Evolutionary conservation across 768 basidiomycete genomes (phyloP), one percentile per base, ranked within the genome.

Genomic region (Dictyophora rubrovolvata): DNA sequence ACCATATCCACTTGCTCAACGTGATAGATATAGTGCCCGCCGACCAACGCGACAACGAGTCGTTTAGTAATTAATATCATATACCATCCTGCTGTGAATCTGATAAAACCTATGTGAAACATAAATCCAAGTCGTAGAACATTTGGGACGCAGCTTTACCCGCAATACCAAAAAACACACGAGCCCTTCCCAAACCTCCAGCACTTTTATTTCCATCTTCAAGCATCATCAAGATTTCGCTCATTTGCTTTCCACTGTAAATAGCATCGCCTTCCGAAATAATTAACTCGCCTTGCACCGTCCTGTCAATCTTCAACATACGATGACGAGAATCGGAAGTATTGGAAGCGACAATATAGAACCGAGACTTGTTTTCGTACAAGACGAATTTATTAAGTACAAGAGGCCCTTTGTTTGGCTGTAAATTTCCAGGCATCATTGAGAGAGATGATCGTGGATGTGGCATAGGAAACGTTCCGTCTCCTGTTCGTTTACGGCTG

Each of bases 21-120:
- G 66, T 98, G 96, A 66, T 94, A 98, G 46, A 98, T 76, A 66
- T 96, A 96, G 68, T 97, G 93, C 0, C 95, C 95, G 7, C 94
- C 96, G 9, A 99, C 75, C 5, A 99, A 79, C 0, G 93, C 93
- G 46, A 98, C 94, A 7, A 93, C 87, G 8, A 90, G 88, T 47
- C 93, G 83, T 69, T 94, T 91, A 51, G 89, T 82, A 63, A 98
- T 85, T 20, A 93, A 72, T 53, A 99, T 82, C 81, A 97, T 85
- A 70, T 97, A 97, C 89, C 91, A 98, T 9, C 93, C 92, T 1
- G 93, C 87, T 1, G 93, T 96, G 69, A 98, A 97, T 48, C 82
- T 81, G 57, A 97, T 84, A 67, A 99, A 97, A 0, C 95, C 95
- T 89, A 60, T 33, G 14, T 36, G 7, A 46, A 4, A n/a, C 37